A percentile compares a stretch with the other conserved stretches of the same genome.
Evolutionary conservation across 2,329 filamentous ascomycete species (phyloP).

Genomic region (Leptodontidium sp.): DNA sequence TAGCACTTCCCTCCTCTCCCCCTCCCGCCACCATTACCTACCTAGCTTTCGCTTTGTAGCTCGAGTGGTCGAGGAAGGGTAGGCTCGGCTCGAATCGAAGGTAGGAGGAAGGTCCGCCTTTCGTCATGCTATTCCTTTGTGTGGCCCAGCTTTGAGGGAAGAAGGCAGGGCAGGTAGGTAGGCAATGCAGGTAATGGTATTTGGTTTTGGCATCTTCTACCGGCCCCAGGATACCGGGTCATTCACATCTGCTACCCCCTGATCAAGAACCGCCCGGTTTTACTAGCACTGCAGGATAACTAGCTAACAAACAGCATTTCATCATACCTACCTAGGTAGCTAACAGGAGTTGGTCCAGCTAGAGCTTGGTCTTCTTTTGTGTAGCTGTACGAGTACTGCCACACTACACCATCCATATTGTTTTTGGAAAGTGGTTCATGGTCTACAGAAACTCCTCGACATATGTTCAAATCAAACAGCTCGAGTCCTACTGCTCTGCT

Average conservation of each 20-base stretch:
- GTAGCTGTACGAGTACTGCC: not conserved
- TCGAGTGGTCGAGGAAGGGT: not conserved
- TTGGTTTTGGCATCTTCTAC: not conserved
- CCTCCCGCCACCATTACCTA: not conserved
- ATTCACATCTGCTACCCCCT: not conserved
- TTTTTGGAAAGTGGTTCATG: not conserved
- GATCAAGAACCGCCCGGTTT: not conserved
- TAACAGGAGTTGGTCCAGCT: not conserved
- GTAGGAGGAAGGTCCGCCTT: not conserved
- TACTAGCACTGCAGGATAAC: constrained; percentile 1
- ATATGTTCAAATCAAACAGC: constrained; percentile 21
- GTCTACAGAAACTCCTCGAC: constrained; percentile 4
- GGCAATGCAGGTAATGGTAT: too few species aligned
- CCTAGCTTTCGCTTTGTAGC: constrained; percentile 1
- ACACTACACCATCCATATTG: constrained; percentile 7
- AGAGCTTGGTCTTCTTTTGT: not conserved
- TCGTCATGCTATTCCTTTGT: not conserved
- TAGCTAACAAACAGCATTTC: constrained; percentile 10
- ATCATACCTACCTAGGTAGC: not conserved
- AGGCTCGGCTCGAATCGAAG: not conserved
- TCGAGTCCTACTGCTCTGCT: constrained; percentile 34
- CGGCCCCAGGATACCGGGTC: not conserved
- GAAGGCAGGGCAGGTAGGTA: too few species aligned
- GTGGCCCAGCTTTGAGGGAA: not conserved
- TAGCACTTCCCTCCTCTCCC: not conserved